Conservation (phyloP, 192 early-diverging fungal species). For the Podila horticola region DNA sequence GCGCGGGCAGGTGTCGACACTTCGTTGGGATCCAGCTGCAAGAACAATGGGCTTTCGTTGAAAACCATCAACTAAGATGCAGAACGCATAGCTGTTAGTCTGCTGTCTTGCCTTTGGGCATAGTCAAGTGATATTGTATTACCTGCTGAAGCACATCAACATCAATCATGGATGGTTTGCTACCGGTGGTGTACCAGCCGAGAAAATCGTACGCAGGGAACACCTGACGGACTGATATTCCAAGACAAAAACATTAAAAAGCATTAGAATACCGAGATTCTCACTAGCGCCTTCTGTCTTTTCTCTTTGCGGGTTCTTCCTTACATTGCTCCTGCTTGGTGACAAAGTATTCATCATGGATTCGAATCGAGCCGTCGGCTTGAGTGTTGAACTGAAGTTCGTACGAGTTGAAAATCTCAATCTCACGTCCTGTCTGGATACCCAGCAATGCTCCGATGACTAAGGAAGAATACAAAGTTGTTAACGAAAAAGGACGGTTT, state of each 20-base stretch:
- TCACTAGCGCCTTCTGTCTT: too few species aligned
- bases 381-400: conserved; percentile 67
- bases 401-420: conserved; percentile 90
- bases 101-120: background rate
- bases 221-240: conserved; percentile 75
- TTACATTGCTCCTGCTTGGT: conserved; percentile 85
- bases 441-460: conserved; percentile 85
- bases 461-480: conserved; percentile 12
- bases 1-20: conserved; percentile 63
- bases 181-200: conserved; percentile 87
- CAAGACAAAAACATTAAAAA: background rate
- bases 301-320: background rate
- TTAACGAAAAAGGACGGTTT: background rate
- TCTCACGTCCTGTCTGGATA: conserved; percentile 77
- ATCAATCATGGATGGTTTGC: conserved; percentile 66
- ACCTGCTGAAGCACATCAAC: conserved; percentile 82
- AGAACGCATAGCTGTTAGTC: background rate
- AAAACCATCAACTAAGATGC: conserved; percentile 66
- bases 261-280: background rate
- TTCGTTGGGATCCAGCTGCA: conserved; percentile 74
- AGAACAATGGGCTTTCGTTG: conserved; percentile 82
- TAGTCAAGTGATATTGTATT: background rate
- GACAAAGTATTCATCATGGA: conserved; percentile 72
- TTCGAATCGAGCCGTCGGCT: conserved; percentile 54
- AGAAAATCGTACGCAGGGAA: conserved; percentile 86